Evolutionary conservation across 2,329 filamentous ascomycete genomes (phyloP).

Genomic region (Grosmannia huntii): DNA sequence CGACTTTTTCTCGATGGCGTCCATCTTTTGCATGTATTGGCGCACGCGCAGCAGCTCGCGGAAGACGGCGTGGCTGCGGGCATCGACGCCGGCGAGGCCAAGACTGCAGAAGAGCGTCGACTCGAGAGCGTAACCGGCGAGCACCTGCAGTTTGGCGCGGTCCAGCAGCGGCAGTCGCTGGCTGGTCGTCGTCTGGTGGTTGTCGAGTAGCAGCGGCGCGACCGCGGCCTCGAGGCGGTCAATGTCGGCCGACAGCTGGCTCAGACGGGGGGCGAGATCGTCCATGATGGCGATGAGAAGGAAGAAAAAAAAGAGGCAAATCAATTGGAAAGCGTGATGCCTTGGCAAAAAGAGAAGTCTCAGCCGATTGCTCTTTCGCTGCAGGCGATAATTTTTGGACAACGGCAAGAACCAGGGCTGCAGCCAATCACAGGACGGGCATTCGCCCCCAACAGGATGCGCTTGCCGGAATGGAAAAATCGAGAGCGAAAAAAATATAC

Average conservation of each 20-base stretch:
- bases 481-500: neutral
- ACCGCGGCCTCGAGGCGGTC: constrained; percentile 66
- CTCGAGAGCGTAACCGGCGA: constrained; percentile 79
- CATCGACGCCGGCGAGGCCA: constrained; percentile 64
- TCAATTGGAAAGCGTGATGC: neutral
- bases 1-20: constrained; percentile 52
- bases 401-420: too few species aligned
- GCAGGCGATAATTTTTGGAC: too few species aligned
- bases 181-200: neutral
- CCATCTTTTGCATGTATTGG: constrained; percentile 89
- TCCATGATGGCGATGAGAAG: constrained; percentile 2
- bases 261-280: constrained; percentile 54
- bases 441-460: neutral
- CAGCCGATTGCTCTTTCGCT: neutral
- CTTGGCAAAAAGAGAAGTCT: neutral
- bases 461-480: neutral
- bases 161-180: constrained; percentile 49
- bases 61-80: constrained; percentile 76
- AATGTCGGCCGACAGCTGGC: constrained; percentile 64
- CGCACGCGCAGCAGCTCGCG: constrained; percentile 75
- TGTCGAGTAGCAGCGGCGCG: constrained; percentile 49
- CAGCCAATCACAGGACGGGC: constrained; percentile 4
- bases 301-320: neutral
- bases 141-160: constrained; percentile 85
- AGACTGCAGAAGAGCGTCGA: constrained; percentile 77